Percentiles rank a stretch among this genome's conserved stretches.
Evolutionary conservation across 2,329 filamentous ascomycete genomes (phyloP).

Genomic region (Penicillium freii): DNA sequence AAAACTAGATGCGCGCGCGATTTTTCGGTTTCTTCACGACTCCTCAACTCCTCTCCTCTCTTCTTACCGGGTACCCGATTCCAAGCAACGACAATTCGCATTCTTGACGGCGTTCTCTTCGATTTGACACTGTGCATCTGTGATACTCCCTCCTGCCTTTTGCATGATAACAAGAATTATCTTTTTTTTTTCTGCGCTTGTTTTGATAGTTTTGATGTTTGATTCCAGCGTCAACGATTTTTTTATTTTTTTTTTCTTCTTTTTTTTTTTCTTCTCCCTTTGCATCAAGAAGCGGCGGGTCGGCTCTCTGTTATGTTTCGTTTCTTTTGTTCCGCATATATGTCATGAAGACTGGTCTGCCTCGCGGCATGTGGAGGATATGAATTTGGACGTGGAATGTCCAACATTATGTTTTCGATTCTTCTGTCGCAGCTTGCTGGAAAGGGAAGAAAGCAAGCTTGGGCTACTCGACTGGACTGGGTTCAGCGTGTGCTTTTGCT

Average conservation of each 20-base stretch:
- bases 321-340: slow-evolving; percentile 43
- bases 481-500: slow-evolving; percentile 14
- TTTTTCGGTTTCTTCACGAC: background rate
- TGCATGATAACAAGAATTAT: slow-evolving; percentile 35
- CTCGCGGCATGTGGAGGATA: slow-evolving; percentile 48
- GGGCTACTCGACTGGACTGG: slow-evolving; percentile 19
- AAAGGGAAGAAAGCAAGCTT: background rate
- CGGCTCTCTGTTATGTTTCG: slow-evolving; percentile 44
- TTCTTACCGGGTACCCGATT: slow-evolving; percentile 20
- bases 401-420: slow-evolving; percentile 33
- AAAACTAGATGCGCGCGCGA: background rate
- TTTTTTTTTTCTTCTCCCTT: slow-evolving; percentile 26
- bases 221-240: slow-evolving; percentile 51
- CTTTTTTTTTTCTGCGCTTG: slow-evolving; percentile 33
- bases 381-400: slow-evolving; percentile 43
- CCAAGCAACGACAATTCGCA: slow-evolving; percentile 38
- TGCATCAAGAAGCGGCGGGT: slow-evolving; percentile 50
- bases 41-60: background rate
- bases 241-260: slow-evolving; percentile 28
- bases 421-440: slow-evolving; percentile 29
- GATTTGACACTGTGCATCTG: slow-evolving; percentile 47
- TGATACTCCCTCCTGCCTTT: slow-evolving; percentile 43
- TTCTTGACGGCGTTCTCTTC: slow-evolving; percentile 51
- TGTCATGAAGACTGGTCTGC: slow-evolving; percentile 51
- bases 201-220: slow-evolving; percentile 38